Percentiles rank a stretch among this genome's conserved stretches.
These are phyloP conservation scores for Penicillium antarcticum DNA, from an alignment of 495 filamentous ascomycete genomes.

Conservation along the genomic window DNA sequence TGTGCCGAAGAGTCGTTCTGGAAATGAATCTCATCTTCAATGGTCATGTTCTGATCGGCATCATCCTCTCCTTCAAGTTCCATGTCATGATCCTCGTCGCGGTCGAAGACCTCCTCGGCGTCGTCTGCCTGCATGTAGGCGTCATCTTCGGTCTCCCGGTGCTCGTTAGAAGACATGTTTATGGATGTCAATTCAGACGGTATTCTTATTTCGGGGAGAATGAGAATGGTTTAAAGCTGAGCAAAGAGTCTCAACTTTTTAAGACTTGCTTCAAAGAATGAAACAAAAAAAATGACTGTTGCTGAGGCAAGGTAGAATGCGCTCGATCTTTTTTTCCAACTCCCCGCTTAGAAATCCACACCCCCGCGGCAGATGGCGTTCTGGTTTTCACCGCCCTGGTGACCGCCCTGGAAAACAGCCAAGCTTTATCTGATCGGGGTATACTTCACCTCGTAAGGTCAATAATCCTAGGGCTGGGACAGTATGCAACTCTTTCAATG, in stretches of 20 bases:
- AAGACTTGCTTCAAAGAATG: not conserved
- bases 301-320: conserved; percentile 10
- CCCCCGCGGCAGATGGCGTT: conserved; percentile 26
- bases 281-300: not conserved
- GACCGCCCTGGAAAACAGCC: not conserved
- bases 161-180: conserved; percentile 48
- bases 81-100: conserved; percentile 69
- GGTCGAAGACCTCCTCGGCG: conserved; percentile 63
- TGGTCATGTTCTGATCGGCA: conserved; percentile 55
- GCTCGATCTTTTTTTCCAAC: conserved; percentile 19
- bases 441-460: too few relatives aligned
- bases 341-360: conserved; percentile 44
- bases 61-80: conserved; percentile 41
- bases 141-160: conserved; percentile 51
- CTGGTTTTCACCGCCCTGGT: not conserved
- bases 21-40: conserved; percentile 65
- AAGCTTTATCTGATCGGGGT: too few relatives aligned
- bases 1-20: conserved; percentile 90
- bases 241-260: not conserved
- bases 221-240: not conserved
- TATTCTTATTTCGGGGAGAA: not conserved
- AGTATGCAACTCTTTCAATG: too few relatives aligned
- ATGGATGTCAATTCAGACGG: not conserved
- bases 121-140: conserved; percentile 67
- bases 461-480: too few relatives aligned